These are phyloP conservation scores for Clarireedia homoeocarpa DNA, from an alignment of 2,329 filamentous ascomycete genomes.

Conservation along the genomic window DNA sequence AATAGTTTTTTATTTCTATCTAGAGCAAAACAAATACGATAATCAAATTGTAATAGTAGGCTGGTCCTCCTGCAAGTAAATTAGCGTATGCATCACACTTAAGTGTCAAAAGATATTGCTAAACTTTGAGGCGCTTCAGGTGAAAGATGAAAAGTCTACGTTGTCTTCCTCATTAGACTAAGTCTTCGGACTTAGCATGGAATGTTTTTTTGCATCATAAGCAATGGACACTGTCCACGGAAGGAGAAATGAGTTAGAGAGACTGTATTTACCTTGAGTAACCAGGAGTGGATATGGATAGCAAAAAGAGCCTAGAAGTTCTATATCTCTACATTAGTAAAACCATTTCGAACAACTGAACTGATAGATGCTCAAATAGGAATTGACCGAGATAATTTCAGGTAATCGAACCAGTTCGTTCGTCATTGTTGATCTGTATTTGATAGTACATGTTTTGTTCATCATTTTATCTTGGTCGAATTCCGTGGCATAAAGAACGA, in stretches of 20 bases:
- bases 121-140: slow-evolving; percentile 45
- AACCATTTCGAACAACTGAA: not conserved
- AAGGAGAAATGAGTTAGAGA: not conserved
- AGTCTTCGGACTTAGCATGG: slow-evolving; percentile 70
- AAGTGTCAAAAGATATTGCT: not conserved
- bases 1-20: not conserved
- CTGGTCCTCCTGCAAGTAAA: not conserved
- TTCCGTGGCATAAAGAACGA: not conserved
- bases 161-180: slow-evolving; percentile 52
- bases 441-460: slow-evolving; percentile 38
- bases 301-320: not conserved
- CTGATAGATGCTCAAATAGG: not conserved
- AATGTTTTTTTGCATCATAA: slow-evolving; percentile 61
- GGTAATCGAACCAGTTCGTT: slow-evolving; percentile 33
- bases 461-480: slow-evolving; percentile 30
- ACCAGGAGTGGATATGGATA: not conserved
- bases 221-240: slow-evolving; percentile 11
- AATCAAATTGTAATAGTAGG: not conserved
- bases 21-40: not conserved
- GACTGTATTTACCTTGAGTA: slow-evolving; percentile 2
- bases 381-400: slow-evolving; percentile 18
- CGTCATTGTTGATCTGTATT: slow-evolving; percentile 34
- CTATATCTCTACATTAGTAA: slow-evolving; percentile 1
- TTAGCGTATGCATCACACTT: not conserved
- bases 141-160: slow-evolving; percentile 79